phyloP scores from a whole-genome alignment of 2,329 filamentous ascomycete species.

The Blumeria hordei region DNA sequence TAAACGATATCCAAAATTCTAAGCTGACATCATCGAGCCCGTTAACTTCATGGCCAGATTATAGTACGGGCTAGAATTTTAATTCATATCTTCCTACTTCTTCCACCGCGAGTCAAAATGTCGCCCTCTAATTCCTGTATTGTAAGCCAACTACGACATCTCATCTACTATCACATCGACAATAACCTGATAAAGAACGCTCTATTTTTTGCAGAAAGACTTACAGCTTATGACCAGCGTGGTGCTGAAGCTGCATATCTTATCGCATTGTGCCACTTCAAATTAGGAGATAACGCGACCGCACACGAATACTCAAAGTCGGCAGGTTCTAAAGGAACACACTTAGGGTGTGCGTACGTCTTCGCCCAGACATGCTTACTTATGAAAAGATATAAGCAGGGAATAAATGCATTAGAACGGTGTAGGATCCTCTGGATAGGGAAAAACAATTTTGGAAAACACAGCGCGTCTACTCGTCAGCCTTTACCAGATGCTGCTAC shows the following conservation, averaged over 20 bases:
- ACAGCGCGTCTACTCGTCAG: slow-evolving; percentile 51
- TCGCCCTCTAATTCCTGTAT: slow-evolving; percentile 12
- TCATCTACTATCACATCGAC: slow-evolving; percentile 53
- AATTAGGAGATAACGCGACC: slow-evolving; percentile 58
- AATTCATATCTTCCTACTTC: background rate
- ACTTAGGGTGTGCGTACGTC: slow-evolving; percentile 73
- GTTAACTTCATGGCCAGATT: too few species aligned
- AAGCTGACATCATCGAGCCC: too few species aligned
- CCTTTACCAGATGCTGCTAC: slow-evolving; percentile 63
- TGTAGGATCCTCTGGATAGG: slow-evolving; percentile 50
- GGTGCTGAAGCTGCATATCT: slow-evolving; percentile 64
- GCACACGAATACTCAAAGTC: slow-evolving; percentile 65
- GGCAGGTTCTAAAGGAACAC: slow-evolving; percentile 42
- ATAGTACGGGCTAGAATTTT: too few species aligned
- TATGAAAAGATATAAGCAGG: slow-evolving; percentile 57
- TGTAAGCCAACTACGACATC: slow-evolving; percentile 24
- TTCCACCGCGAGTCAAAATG: slow-evolving; percentile 7
- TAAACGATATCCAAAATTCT: too few species aligned
- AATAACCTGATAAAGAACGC: slow-evolving; percentile 76
- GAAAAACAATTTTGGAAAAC: slow-evolving; percentile 58
- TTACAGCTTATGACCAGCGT: slow-evolving; percentile 62
- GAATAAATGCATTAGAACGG: slow-evolving; percentile 64
- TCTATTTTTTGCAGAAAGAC: slow-evolving; percentile 74
- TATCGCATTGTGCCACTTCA: slow-evolving; percentile 62
- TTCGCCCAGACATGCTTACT: slow-evolving; percentile 75